Base-by-base conservation (phyloP, 2,329 filamentous ascomycete genomes). In the Pseudopithomyces maydicus region DNA sequence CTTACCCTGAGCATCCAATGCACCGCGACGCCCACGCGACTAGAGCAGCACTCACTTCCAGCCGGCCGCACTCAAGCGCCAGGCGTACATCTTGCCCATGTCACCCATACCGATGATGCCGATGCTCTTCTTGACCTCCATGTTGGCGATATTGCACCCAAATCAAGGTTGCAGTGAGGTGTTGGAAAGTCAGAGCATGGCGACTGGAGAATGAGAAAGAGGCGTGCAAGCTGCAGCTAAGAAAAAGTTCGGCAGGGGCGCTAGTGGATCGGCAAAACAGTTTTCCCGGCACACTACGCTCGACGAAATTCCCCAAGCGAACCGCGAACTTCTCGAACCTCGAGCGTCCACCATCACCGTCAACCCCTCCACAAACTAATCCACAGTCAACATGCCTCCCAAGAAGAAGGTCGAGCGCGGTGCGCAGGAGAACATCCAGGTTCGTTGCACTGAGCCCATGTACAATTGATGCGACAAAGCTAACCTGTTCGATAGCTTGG, bases 71-170 rank as follows among this genome's bases (percentile, higher is more conserved):
- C 91, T 92, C 71, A 99, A 85, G 73, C 88, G 87, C 72, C 90
- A 87, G 72, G 95, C 91, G 78, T 99, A 99, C 92, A 99, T 96
- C 84, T 90, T 96, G 72, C 95, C 95, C 95, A 99, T 99, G 73
- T 97, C 94, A 64, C 95, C 95, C 93, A 99, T 97, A 59, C 95
- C 95, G 75, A 99, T 99, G 73, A 99, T 90, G 66, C 95, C 95
- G 66, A 99, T 85, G 61, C 89, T 87, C 74, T 91, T 91, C 71
- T 59, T 61, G 23, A 85, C 82, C 67, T 88, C 85, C 88, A 85
- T 81, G 35, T 20, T 70, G 63, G 56, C 55, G 80, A 67, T 71
- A 52, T 60, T 58, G 56, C 64, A 66, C 64, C 48, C 33, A 14
- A 60, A 59, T 61, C 64, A 62, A 62, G 62, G 48, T 36, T 54